Evolutionary conservation across 768 basidiomycete genomes (phyloP).

Genomic region (Boletus rubroflammeus): DNA sequence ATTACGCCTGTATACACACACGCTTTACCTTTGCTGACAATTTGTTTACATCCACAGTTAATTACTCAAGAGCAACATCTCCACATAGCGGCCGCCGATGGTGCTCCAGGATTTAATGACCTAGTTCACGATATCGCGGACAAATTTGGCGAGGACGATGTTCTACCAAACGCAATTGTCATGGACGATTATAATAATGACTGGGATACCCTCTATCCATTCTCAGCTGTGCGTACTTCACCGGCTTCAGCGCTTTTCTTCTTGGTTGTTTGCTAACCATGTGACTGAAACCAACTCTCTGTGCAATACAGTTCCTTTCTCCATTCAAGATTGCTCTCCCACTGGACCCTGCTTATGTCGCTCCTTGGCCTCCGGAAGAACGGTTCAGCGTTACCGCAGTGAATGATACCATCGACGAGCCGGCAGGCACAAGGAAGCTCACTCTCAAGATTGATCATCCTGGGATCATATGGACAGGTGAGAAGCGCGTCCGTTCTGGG

Average conservation of each 20-base stretch:
- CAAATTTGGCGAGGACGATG: slow-evolving; percentile 50
- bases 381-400: slow-evolving; percentile 55
- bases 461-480: slow-evolving; percentile 83
- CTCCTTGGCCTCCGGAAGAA: slow-evolving; percentile 42
- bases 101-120: slow-evolving; percentile 67
- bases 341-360: slow-evolving; percentile 44
- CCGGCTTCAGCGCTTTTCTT: background rate
- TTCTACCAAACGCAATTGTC: slow-evolving; percentile 41
- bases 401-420: slow-evolving; percentile 51
- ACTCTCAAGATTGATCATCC: slow-evolving; percentile 73
- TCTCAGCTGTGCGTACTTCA: slow-evolving; percentile 54
- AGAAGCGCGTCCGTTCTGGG: slow-evolving; percentile 12
- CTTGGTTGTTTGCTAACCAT: background rate
- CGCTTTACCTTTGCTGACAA: slow-evolving; percentile 1
- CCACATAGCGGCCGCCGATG: slow-evolving; percentile 80
- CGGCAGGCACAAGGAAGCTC: slow-evolving; percentile 63
- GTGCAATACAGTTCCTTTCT: slow-evolving; percentile 61
- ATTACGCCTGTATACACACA: no score
- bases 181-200: slow-evolving; percentile 81
- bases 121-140: slow-evolving; percentile 60
- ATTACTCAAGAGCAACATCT: slow-evolving; percentile 68
- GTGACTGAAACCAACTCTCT: background rate
- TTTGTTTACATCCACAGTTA: slow-evolving; percentile 41
- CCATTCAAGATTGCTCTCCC: slow-evolving; percentile 76
- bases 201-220: slow-evolving; percentile 86